Evolutionary conservation across 805 yeast genomes (phyloP).

Genomic region (Yarrowia deformans): DNA sequence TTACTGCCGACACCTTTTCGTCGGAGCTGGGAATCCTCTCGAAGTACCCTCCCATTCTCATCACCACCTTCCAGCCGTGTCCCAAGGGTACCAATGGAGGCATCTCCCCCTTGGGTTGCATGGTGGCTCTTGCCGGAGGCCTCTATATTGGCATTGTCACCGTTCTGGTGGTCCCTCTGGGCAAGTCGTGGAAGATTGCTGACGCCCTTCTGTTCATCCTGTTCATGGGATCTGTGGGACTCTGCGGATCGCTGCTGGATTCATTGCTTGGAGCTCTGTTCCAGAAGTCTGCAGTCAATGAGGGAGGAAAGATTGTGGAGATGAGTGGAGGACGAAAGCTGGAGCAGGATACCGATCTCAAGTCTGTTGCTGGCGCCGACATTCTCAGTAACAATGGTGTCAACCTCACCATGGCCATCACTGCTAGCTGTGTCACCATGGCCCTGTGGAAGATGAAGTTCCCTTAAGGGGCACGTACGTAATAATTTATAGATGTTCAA

Average conservation of each 20-base stretch:
- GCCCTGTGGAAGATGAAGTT: conserved; percentile 43
- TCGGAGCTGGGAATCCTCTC: conserved; percentile 58
- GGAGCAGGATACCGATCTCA: conserved; percentile 42
- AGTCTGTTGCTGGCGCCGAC: conserved; percentile 50
- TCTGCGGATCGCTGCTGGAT: conserved; percentile 53
- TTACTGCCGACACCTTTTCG: conserved; percentile 58
- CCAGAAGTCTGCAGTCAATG: conserved; percentile 52
- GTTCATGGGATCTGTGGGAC: conserved; percentile 50
- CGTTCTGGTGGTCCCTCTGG: conserved; percentile 45
- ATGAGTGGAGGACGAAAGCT: conserved; percentile 47
- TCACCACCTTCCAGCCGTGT: conserved; percentile 54
- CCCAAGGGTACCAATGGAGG: conserved; percentile 61
- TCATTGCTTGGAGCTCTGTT: conserved; percentile 55
- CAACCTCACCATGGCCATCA: conserved; percentile 51
- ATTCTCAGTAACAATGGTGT: conserved; percentile 55
- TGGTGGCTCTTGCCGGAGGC: conserved; percentile 53
- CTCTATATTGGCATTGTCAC: conserved; percentile 50
- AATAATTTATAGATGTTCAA: conserved; percentile 2
- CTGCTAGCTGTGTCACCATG: conserved; percentile 49
- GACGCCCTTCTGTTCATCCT: conserved; percentile 44
- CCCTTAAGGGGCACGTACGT: neutral
- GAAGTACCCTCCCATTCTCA: conserved; percentile 51
- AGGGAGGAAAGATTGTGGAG: conserved; percentile 51
- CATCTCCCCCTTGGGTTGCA: conserved; percentile 52
- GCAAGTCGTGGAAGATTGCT: conserved; percentile 41